phyloP scores from a whole-genome alignment of 169 alveolate genomes.

The Haemoproteus tartakovskyi region DNA sequence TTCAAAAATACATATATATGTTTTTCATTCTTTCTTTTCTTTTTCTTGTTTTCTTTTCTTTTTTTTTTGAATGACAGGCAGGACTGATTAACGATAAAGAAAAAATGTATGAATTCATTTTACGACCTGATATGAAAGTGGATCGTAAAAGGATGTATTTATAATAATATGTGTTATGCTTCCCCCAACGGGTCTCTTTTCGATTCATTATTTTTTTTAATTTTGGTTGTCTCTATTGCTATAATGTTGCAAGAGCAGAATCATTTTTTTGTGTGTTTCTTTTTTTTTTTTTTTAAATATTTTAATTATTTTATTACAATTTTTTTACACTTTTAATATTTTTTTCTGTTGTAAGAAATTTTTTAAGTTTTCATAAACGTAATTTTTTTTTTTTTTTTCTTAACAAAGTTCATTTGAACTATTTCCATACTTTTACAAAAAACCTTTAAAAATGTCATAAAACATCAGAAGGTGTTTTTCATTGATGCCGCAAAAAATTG shows the following conservation, averaged over 20 bases:
- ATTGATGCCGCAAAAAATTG: too few species aligned
- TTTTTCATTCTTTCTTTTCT: not conserved
- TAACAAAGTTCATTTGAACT: too few species aligned
- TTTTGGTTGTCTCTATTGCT: not conserved
- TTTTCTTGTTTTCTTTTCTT: conserved; percentile 2
- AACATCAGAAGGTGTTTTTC: too few species aligned
- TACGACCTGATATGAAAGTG: conserved; percentile 92
- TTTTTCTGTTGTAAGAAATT: too few species aligned
- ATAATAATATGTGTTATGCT: too few species aligned
- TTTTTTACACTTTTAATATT: too few species aligned
- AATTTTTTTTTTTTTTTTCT: conserved; percentile 1
- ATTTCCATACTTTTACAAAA: too few species aligned
- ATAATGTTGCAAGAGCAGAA: not conserved
- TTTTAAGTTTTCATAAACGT: not conserved
- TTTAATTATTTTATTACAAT: too few species aligned
- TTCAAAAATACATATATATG: not conserved
- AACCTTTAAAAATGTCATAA: too few species aligned
- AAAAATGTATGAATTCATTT: conserved; percentile 86
- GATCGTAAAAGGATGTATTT: conserved; percentile 87
- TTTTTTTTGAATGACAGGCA: conserved; percentile 65
- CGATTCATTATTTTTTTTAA: too few species aligned
- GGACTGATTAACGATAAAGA: conserved; percentile 83
- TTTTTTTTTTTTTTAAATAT: too few species aligned
- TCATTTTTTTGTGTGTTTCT: not conserved
- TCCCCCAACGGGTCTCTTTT: too few species aligned